Evolutionary conservation across 805 yeast species (phyloP).

Genomic region (Candida boleticola): DNA sequence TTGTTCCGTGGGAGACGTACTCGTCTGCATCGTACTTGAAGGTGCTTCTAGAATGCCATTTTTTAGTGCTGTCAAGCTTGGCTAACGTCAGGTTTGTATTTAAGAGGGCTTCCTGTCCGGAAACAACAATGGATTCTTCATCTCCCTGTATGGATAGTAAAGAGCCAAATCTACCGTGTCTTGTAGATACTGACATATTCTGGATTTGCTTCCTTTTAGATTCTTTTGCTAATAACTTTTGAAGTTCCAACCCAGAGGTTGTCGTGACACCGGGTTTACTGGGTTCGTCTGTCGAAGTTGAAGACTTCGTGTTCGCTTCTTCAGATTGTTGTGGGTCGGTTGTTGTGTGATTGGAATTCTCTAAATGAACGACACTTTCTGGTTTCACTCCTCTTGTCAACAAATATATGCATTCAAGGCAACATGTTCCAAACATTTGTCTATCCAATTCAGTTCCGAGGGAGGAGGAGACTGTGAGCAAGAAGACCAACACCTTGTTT

Average conservation of each 20-base stretch:
- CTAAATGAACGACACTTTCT: conserved; percentile 22
- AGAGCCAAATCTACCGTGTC: conserved; percentile 93
- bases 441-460: conserved; percentile 63
- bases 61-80: conserved; percentile 64
- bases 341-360: conserved; percentile 26
- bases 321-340: conserved; percentile 34
- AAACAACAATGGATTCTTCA: conserved; percentile 61
- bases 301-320: neutral
- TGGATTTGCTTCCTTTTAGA: conserved; percentile 48
- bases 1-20: conserved; percentile 21
- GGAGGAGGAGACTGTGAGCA: conserved; percentile 69
- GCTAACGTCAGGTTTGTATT: conserved; percentile 54
- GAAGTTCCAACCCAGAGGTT: conserved; percentile 38
- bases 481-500: conserved; percentile 70
- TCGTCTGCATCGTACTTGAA: conserved; percentile 43
- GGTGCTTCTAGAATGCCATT: conserved; percentile 50
- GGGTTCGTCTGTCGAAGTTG: neutral
- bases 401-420: conserved; percentile 69
- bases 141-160: conserved; percentile 67
- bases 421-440: conserved; percentile 55
- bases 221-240: conserved; percentile 60
- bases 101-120: conserved; percentile 64
- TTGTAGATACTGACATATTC: conserved; percentile 52
- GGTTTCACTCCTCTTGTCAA: conserved; percentile 57
- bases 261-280: neutral